These are phyloP conservation scores for Chlorella vulgaris DNA, from an alignment of 139 green algal genomes.

Conservation along the genomic window DNA sequence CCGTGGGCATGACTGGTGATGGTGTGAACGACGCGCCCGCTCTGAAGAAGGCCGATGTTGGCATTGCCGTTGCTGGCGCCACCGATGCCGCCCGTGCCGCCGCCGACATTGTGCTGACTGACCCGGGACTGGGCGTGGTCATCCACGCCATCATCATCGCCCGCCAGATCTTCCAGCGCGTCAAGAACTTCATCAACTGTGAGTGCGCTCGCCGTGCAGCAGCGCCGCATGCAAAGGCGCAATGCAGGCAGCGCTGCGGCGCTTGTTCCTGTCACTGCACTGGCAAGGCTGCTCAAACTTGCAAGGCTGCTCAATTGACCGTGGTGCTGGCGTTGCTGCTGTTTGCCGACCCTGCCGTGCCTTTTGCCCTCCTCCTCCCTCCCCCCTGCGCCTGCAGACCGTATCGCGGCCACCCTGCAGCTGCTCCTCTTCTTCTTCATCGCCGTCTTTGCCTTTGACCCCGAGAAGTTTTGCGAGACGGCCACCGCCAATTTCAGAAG, in stretches of 20 bases:
- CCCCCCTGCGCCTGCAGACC: constrained; percentile 79
- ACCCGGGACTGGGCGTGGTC: constrained; percentile 77
- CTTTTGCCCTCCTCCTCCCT: constrained; percentile 49
- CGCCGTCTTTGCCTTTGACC: constrained; percentile 73
- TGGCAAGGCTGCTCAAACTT: too few species aligned
- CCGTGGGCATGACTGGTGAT: constrained; percentile 89
- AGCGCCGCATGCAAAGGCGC: too few species aligned
- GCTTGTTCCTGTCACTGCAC: too few species aligned
- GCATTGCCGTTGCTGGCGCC: constrained; percentile 78
- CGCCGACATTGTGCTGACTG: constrained; percentile 90
- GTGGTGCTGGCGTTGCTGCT: too few species aligned
- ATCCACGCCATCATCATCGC: constrained; percentile 78
- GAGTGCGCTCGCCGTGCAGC: neutral
- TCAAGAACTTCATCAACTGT: constrained; percentile 85
- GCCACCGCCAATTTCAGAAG: neutral
- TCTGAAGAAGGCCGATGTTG: constrained; percentile 85
- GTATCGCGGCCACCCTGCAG: constrained; percentile 78
- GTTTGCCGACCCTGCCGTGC: neutral
- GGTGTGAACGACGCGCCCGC: constrained; percentile 92
- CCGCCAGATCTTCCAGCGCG: constrained; percentile 82
- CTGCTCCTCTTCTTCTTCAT: constrained; percentile 92
- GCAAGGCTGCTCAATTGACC: too few species aligned
- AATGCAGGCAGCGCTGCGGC: neutral
- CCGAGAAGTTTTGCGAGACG: constrained; percentile 40
- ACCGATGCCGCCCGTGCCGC: constrained; percentile 87